Conservation (phyloP, 31 red algal genomes). For the Porphyra umbilicalis region DNA sequence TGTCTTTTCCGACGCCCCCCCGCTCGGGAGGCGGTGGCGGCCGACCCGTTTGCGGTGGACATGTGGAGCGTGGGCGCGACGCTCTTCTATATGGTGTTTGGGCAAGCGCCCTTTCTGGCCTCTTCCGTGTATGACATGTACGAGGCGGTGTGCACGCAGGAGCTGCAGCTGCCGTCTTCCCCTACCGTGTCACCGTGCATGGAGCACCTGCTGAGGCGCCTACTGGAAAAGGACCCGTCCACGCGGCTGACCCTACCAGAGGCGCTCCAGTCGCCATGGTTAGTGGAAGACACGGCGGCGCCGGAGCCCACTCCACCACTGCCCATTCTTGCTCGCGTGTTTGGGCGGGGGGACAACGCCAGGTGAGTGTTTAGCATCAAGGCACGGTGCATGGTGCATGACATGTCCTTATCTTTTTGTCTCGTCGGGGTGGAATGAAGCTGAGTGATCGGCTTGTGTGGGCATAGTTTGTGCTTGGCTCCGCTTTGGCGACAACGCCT, state of each 20-base stretch:
- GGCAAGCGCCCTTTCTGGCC: conserved; percentile 63
- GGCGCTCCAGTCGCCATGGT: conserved; percentile 8
- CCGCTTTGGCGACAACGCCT: no score
- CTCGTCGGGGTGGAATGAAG: no score
- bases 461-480: no score
- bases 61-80: conserved; percentile 91
- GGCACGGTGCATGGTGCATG: no score
- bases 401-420: no score
- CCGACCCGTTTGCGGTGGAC: conserved; percentile 34
- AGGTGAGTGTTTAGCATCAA: no score
- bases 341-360: no score
- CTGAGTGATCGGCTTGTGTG: no score
- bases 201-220: neutral
- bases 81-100: conserved; percentile 66
- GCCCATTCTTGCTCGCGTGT: no score
- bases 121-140: conserved; percentile 71
- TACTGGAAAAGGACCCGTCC: conserved; percentile 25
- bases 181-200: conserved; percentile 6
- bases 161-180: conserved; percentile 19
- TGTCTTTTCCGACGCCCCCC: conserved; percentile 11
- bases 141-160: conserved; percentile 33
- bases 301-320: no score
- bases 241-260: conserved; percentile 13
- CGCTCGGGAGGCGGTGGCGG: neutral
- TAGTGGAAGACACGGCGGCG: conserved; percentile 7